Evolutionary conservation across 768 basidiomycete genomes (phyloP).

Genomic region (Flagelloscypha sp.): DNA sequence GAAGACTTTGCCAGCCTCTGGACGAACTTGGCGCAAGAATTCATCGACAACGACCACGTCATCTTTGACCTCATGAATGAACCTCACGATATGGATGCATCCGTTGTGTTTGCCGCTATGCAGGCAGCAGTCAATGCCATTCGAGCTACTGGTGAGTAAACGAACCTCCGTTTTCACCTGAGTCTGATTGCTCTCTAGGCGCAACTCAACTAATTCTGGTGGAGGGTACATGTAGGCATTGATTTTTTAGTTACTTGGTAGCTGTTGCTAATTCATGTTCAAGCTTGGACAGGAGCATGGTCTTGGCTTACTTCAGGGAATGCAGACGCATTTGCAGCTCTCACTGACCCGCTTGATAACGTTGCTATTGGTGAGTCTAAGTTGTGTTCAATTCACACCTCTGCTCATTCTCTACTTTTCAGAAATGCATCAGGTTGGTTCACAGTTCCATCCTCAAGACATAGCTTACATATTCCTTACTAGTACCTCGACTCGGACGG

Average conservation of each 20-base stretch:
- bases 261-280: constrained; percentile 9
- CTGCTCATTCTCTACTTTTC: no score
- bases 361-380: constrained; percentile 39
- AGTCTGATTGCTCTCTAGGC: no score
- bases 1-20: constrained; percentile 39
- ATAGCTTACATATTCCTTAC: no score
- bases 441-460: no score
- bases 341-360: constrained; percentile 56
- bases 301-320: constrained; percentile 56
- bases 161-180: no score
- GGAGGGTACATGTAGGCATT: constrained; percentile 23
- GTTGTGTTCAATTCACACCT: constrained; percentile 1
- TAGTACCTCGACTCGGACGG: constrained; percentile 63
- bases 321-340: constrained; percentile 38
- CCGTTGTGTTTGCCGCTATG: constrained; percentile 43
- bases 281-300: constrained; percentile 56
- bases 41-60: constrained; percentile 47
- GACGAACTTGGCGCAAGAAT: constrained; percentile 47
- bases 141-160: constrained; percentile 47
- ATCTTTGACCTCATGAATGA: constrained; percentile 62
- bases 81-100: constrained; percentile 44
- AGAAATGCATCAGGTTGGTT: constrained; percentile 71
- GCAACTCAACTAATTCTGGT: constrained; percentile 48
- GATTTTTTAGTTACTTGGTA: no score
- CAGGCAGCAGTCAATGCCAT: constrained; percentile 65